Evolutionary conservation across 306 rosid species (phyloP), one percentile per base, ranked within the genome.

Genomic region (Quercus gilva): DNA sequence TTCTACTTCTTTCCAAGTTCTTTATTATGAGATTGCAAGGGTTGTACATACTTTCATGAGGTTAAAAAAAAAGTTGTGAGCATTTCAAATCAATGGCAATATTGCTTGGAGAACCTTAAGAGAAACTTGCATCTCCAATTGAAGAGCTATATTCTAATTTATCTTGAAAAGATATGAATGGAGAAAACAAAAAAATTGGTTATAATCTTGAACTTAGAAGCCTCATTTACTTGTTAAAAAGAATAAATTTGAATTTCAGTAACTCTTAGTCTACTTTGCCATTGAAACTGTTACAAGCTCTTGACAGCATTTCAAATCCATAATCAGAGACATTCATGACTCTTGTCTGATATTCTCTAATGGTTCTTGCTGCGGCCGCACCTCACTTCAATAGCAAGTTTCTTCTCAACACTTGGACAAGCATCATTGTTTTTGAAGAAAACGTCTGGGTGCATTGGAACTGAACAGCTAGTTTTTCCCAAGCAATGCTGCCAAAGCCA

Each of bases 341-440:
- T 29, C 73, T 15, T 15, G 26, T 28, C 37, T 35, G 67, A 8
- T 33, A 15, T 74, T 45, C 7, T 35, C 23, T 71, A 29, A 11
- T 33, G 14, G 23, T 35, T 41, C 56, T 65, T 63, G 15, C 28
- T 67, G 25, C 3, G 2, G 7, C 37, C 64, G 76, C 99, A 95
- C 73, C 6, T 64, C 5, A 79, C 92, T 90, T 95, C 96, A 65
- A 91, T 73, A 6, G 94, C 91, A 33, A 95, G 90, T 25, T 78
- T 18, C 86, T 92, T 92, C 31, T 4, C 15, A 59, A 37, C 5
- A 11, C 45, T 31, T n/a, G 88, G 86, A 80, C 97, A 95, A 1
- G 13, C 58, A 78, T 84, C 89, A 0, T 84, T 85, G 23, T 56
- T 17, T 29, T 82, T 56, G 78, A 28, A 37, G 82, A 91, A 89